Evolutionary conservation across 2,329 filamentous ascomycete species (phyloP), one percentile per base, ranked within the genome.

Genomic region (Fusarium luffae): DNA sequence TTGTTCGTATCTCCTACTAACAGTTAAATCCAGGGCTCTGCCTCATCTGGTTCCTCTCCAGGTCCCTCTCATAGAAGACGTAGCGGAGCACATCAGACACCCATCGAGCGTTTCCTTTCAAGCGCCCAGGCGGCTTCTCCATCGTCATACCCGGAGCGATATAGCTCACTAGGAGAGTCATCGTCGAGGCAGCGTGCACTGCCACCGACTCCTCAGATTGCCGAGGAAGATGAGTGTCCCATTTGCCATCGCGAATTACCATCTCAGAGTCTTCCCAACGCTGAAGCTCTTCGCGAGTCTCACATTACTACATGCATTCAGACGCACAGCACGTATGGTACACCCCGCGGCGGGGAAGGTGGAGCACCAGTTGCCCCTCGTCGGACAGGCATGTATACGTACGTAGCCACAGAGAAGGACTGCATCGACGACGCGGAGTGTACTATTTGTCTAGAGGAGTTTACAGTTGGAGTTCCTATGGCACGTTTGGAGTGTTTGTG

Each of bases 151-250:
- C 75, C 76, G 25, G 76, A 66, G 34, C 82, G 78, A 21, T 76
- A 77, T 41, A 74, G 75, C 44, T 76, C 76, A 14, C 63, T 76
- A 12, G 74, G 74, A 13, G 74, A 75, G 23, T 79, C 82, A 5
- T 81, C 81, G 3, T 78, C 79, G 6, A 74, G 77, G 19, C 81
- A 78, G 41, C 82, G 79, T 25, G 80, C 78, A 28, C 74, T 79
- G 40, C 82, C 80, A 2, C 82, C 80, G 6, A 83, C 82, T 13
- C 84, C 82, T 2, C 87, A 85, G 59, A 84, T 87, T 73, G 83
- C 85, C 8, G 92, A 94, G 76, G 92, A 94, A 75, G 92, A 94
- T 75, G 90, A 93, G 73, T 95, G 92, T 66, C 92, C 92, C 1
- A 86, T 94, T 46, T 95, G 92, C 73, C 91, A 92, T 74, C 80